Base-by-base conservation (phyloP, 768 basidiomycete species). In the Lentinula boryana region DNA sequence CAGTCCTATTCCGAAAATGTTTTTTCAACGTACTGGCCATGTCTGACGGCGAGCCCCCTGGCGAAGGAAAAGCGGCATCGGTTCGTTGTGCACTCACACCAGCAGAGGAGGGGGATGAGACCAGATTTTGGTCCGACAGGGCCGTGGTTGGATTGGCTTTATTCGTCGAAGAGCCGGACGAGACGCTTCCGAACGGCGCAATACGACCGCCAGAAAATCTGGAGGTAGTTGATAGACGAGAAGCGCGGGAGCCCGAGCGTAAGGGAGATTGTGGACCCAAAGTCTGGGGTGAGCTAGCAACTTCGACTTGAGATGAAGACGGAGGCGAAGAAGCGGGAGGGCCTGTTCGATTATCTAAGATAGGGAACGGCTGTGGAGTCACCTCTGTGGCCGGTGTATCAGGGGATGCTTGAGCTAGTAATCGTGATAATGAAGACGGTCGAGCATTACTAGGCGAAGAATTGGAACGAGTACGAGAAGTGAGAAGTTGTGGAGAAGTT, bases 401-500 rank as follows among this genome's bases (percentile, higher is more conserved):
- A 23, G 77, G 68, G 18, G 78, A 73, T 4, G 91, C 91, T 66
- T 93, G 91, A 0, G 91, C 91, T 23, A 93, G 76, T 3, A 93
- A 75, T 31, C 89, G 83, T 13, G 91, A 92, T 62, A 93, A 76
- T 2, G 90, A 91, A 5, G 91, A 92, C 1, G 87, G 89, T 10
- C 89, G 87, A 4, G 84, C 86, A 44, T 48, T 48, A 12, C 80
- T 76, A 5, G 87, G 86, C 7, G 87, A 85, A 13, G 88, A 87
- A 64, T 83, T 86, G 18, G 87, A 76, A 46, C 90, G 81, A 4
- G 80, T 73, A 10, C 89, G 84, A 16, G 76, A 71, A 10, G 86
- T 84, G 67, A 89, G 88, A 46, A 88, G 75, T 62, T 82, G 87
- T 1, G 87, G 85, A 32, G 83, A 87, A n/a, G 86, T 81, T 13